Conservation (phyloP, 306 rosid genomes). For the Gleditsia sinensis region DNA sequence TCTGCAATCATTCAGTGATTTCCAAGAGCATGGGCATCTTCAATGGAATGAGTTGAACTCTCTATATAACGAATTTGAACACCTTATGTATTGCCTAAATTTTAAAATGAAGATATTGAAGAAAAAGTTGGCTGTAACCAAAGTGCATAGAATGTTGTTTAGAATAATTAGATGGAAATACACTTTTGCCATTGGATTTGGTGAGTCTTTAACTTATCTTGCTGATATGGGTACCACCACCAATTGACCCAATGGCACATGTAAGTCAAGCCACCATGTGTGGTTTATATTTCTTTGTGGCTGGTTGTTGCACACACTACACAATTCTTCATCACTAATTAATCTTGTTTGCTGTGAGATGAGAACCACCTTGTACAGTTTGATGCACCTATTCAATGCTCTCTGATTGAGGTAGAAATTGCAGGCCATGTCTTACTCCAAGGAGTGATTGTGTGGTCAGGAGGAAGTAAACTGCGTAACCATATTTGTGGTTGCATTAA, state of each 20-base stretch:
- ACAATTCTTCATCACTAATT: slow-evolving; percentile 20
- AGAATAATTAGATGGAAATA: slow-evolving; percentile 2
- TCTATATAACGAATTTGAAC: slow-evolving; percentile 11
- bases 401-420: not conserved
- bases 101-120: slow-evolving; percentile 32
- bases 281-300: slow-evolving; percentile 34
- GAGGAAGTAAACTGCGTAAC: slow-evolving; percentile 12
- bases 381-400: slow-evolving; percentile 16
- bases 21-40: slow-evolving; percentile 23
- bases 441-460: slow-evolving; percentile 30
- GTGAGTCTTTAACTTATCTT: slow-evolving; percentile 26
- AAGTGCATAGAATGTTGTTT: slow-evolving; percentile 34
- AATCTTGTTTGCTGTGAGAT: slow-evolving; percentile 8
- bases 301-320: slow-evolving; percentile 21
- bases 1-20: slow-evolving; percentile 30
- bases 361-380: slow-evolving; percentile 1
- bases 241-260: slow-evolving; percentile 25
- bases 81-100: slow-evolving; percentile 15
- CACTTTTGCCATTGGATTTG: slow-evolving; percentile 28
- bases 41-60: slow-evolving; percentile 8
- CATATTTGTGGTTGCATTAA: slow-evolving; percentile 25
- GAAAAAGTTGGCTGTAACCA: slow-evolving; percentile 31
- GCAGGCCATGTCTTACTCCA: slow-evolving; percentile 29
- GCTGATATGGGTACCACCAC: slow-evolving; percentile 29
- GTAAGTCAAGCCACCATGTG: slow-evolving; percentile 30